Conservation (phyloP, 192 early-diverging fungal genomes). For the Oehlia diaphana region DNA sequence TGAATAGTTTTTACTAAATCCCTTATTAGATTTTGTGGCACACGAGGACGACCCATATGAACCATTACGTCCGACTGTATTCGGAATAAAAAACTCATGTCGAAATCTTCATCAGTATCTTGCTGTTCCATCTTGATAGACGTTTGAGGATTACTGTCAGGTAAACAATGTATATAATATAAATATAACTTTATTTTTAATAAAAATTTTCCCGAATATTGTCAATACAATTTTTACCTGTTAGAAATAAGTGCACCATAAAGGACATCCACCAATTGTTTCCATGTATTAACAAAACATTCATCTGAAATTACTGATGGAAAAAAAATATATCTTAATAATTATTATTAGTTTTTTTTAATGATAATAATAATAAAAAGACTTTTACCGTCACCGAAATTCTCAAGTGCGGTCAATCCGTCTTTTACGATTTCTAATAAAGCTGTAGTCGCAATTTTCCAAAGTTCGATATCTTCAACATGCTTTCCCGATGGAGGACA, state of each 20-base stretch:
- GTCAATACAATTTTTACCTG: conserved; percentile 41
- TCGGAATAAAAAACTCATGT: conserved; percentile 64
- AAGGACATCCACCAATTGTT: conserved; percentile 58
- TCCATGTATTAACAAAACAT: conserved; percentile 52
- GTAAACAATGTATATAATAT: neutral
- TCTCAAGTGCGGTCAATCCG: conserved; percentile 45
- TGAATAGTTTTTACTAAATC: conserved; percentile 60
- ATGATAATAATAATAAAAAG: neutral
- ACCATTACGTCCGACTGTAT: conserved; percentile 67
- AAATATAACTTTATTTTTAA: neutral
- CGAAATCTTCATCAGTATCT: conserved; percentile 70
- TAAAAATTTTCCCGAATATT: neutral
- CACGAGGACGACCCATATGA: conserved; percentile 66
- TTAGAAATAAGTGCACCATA: conserved; percentile 59
- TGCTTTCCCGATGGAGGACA: conserved; percentile 72
- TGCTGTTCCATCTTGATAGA: conserved; percentile 60
- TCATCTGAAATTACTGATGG: conserved; percentile 52
- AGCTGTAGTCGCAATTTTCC: conserved; percentile 66
- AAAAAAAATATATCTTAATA: neutral
- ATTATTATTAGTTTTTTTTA: too few relatives aligned
- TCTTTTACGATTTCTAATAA: conserved; percentile 59
- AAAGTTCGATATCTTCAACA: conserved; percentile 67
- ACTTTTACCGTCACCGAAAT: conserved; percentile 39
- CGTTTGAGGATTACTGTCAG: conserved; percentile 47
- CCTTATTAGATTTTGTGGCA: conserved; percentile 54